Conservation (phyloP, 495 filamentous ascomycete species). For the Aspergillus bridgeri region DNA sequence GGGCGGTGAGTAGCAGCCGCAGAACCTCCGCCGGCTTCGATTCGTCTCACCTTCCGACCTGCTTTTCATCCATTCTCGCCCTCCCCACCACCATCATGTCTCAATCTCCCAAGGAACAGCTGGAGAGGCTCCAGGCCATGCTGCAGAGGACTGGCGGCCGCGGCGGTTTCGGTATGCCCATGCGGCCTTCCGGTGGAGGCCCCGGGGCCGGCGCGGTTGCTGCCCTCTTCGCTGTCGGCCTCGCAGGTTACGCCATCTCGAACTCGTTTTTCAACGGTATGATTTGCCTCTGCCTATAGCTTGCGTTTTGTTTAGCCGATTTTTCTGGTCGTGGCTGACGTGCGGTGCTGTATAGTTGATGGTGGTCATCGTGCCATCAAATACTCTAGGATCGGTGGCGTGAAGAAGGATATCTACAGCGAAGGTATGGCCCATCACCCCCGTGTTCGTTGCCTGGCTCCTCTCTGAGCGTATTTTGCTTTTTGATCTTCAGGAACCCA, state of each 20-base stretch:
- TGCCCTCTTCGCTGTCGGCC: conserved; percentile 58
- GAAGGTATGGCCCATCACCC: conserved; percentile 64
- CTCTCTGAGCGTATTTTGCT: conserved; percentile 12
- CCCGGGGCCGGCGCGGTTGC: conserved; percentile 38
- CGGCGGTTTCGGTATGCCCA: conserved; percentile 37
- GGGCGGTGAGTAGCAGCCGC: conserved; percentile 24
- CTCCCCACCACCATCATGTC: conserved; percentile 41
- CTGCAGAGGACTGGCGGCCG: conserved; percentile 51
- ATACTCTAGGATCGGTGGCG: conserved; percentile 89
- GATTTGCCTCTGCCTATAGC: conserved; percentile 4
- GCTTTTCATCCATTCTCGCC: conserved; percentile 14
- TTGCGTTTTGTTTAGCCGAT: not conserved
- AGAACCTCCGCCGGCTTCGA: conserved; percentile 19
- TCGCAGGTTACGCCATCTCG: conserved; percentile 62
- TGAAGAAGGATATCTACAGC: conserved; percentile 90
- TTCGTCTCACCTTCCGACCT: conserved; percentile 21
- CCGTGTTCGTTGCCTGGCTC: not conserved
- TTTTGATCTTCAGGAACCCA: conserved; percentile 83
- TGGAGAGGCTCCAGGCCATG: conserved; percentile 59
- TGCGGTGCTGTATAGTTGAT: conserved; percentile 65
- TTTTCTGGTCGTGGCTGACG: not conserved
- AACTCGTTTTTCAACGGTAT: conserved; percentile 92
- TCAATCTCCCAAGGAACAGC: conserved; percentile 61
- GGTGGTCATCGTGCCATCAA: conserved; percentile 99
- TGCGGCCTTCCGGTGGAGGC: conserved; percentile 47